phyloP scores from a whole-genome alignment of 495 filamentous ascomycete species.

The Penicillium subrubescens region DNA sequence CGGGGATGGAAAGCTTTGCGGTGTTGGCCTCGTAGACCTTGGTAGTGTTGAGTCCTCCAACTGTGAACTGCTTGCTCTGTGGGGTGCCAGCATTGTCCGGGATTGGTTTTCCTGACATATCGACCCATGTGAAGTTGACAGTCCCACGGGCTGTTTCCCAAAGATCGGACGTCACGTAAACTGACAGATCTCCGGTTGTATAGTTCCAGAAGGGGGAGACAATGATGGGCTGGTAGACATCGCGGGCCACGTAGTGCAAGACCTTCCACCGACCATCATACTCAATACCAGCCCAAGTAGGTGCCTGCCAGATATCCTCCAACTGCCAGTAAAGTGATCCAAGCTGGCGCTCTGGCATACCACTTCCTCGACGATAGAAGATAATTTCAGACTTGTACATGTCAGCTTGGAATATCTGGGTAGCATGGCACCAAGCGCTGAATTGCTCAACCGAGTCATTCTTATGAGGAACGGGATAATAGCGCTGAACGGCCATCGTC shows the following conservation, averaged over 20 bases:
- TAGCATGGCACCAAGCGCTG: constrained; percentile 68
- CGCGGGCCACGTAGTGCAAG: constrained; percentile 60
- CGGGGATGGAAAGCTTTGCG: constrained; percentile 32
- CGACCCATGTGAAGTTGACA: constrained; percentile 43
- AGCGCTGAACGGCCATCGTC: constrained; percentile 60
- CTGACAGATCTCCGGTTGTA: constrained; percentile 52
- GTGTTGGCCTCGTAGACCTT: constrained; percentile 50
- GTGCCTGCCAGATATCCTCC: constrained; percentile 71
- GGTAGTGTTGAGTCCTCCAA: constrained; percentile 65
- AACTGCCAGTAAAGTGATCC: constrained; percentile 71
- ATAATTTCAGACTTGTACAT: constrained; percentile 65
- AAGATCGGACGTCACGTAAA: constrained; percentile 59
- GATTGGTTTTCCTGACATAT: constrained; percentile 41
- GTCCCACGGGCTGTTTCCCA: constrained; percentile 39
- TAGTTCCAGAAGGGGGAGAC: constrained; percentile 63
- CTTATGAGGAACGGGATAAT: constrained; percentile 65
- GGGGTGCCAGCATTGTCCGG: constrained; percentile 36
- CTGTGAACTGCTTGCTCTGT: constrained; percentile 42
- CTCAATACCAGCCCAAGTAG: constrained; percentile 67
- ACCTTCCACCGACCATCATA: constrained; percentile 68
- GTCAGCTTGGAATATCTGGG: constrained; percentile 70
- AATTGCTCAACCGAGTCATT: constrained; percentile 62
- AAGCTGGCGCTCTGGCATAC: constrained; percentile 60
- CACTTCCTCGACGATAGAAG: constrained; percentile 66
- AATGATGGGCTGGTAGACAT: constrained; percentile 63